Conservation (phyloP, 2,329 filamentous ascomycete species). For the Colletotrichum musae region DNA sequence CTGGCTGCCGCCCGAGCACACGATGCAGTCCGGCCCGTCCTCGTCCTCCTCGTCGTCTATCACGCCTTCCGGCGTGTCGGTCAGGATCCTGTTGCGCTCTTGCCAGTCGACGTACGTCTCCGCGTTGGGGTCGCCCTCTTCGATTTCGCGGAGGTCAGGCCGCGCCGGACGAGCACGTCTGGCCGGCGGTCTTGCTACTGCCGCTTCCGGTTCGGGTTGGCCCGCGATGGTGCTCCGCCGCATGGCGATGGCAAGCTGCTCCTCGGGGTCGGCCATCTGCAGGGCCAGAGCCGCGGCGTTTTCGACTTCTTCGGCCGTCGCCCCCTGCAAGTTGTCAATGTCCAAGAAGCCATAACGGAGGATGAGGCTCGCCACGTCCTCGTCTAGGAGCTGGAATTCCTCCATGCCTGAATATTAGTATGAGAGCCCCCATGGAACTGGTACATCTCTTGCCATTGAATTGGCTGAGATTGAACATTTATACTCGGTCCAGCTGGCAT, state of each 20-base stretch:
- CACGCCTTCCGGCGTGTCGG: slow-evolving; percentile 9
- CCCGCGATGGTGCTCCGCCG: slow-evolving; percentile 4
- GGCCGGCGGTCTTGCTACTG: not conserved
- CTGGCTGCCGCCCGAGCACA: slow-evolving; percentile 18
- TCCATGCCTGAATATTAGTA: slow-evolving; percentile 28
- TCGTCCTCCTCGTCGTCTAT: not conserved
- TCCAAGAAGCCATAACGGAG: slow-evolving; percentile 30
- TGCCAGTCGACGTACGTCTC: slow-evolving; percentile 26
- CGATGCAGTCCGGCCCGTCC: slow-evolving; percentile 16
- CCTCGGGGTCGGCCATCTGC: slow-evolving; percentile 19
- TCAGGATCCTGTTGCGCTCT: slow-evolving; percentile 34
- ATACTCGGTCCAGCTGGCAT: no score
- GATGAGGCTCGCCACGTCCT: slow-evolving; percentile 32
- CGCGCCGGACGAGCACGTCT: not conserved
- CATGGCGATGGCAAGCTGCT: slow-evolving; percentile 30
- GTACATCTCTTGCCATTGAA: not conserved
- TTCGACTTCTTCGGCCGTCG: slow-evolving; percentile 21
- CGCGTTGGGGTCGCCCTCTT: not conserved
- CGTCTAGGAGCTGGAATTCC: slow-evolving; percentile 30
- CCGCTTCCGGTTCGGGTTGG: not conserved
- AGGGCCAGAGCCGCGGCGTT: slow-evolving; percentile 27
- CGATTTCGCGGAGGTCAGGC: not conserved
- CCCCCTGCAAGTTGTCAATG: slow-evolving; percentile 11
- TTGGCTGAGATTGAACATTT: no score
- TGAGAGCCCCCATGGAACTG: not conserved